These are phyloP conservation scores for Gyrodon lividus DNA, from an alignment of 768 basidiomycete species.

Conservation along the genomic window DNA sequence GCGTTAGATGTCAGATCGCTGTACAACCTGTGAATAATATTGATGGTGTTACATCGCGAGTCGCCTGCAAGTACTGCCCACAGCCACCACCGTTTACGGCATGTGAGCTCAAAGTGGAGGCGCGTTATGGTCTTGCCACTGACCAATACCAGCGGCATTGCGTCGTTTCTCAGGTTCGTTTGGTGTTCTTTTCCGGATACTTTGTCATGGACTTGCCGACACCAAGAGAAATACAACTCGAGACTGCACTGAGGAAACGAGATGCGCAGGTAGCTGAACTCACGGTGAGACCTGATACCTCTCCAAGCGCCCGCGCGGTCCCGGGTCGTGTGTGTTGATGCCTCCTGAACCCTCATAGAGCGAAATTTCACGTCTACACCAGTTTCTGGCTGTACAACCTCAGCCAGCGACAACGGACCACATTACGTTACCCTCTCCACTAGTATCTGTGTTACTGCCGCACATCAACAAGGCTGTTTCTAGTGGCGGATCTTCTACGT, in stretches of 20 bases:
- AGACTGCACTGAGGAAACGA: constrained; percentile 71
- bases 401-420: constrained; percentile 56
- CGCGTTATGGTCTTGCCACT: constrained; percentile 31
- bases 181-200: constrained; percentile 11
- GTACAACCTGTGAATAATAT: too few relatives aligned
- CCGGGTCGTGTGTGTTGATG: constrained; percentile 20
- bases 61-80: too few relatives aligned
- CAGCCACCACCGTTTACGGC: constrained; percentile 35
- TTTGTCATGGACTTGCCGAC: constrained; percentile 66
- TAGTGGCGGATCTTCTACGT: constrained; percentile 25
- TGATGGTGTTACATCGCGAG: too few relatives aligned
- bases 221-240: constrained; percentile 77
- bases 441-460: constrained; percentile 67
- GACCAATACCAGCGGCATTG: constrained; percentile 24
- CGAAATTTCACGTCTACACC: constrained; percentile 68
- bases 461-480: constrained; percentile 52
- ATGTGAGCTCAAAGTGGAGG: constrained; percentile 21
- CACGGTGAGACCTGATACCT: constrained; percentile 59
- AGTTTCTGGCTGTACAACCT: constrained; percentile 61
- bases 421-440: constrained; percentile 67
- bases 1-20: too few relatives aligned
- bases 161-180: constrained; percentile 14
- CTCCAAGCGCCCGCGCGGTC: constrained; percentile 20
- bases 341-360: constrained; percentile 44
- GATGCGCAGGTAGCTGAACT: constrained; percentile 72